Evolutionary conservation across 2,329 filamentous ascomycete genomes (phyloP).

Genomic region (Xenoacremonium recifei): DNA sequence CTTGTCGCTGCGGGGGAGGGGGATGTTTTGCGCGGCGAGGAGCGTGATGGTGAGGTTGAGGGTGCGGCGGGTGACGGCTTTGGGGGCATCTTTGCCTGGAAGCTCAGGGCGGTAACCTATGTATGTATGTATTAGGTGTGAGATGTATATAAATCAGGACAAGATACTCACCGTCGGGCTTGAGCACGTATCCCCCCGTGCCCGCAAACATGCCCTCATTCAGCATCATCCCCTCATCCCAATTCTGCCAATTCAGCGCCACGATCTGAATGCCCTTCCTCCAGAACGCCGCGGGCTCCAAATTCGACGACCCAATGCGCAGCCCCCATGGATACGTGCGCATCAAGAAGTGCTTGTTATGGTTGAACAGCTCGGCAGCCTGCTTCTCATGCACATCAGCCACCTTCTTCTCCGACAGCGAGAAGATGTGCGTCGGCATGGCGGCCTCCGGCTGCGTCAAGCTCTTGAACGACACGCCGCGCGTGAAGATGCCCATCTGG

Average conservation of each 20-base stretch:
- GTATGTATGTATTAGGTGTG: not conserved
- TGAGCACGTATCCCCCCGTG: constrained; percentile 81
- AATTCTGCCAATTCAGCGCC: constrained; percentile 89
- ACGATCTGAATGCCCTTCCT: constrained; percentile 86
- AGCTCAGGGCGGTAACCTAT: constrained; percentile 32
- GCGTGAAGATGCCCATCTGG: constrained; percentile 77
- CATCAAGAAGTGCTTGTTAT: constrained; percentile 83
- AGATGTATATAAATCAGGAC: not conserved
- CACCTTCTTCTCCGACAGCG: constrained; percentile 62
- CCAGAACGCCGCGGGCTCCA: constrained; percentile 85
- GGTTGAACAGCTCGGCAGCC: constrained; percentile 62
- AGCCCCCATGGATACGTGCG: constrained; percentile 83
- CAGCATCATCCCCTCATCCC: constrained; percentile 92
- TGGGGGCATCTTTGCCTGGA: constrained; percentile 18
- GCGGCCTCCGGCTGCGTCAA: constrained; percentile 68
- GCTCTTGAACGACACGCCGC: constrained; percentile 77
- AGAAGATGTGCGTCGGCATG: constrained; percentile 70
- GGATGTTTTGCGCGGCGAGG: constrained; percentile 73
- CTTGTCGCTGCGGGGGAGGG: constrained; percentile 56
- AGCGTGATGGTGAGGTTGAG: constrained; percentile 72
- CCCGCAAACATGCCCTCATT: constrained; percentile 90
- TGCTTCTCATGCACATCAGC: constrained; percentile 56
- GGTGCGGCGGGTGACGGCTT: constrained; percentile 48
- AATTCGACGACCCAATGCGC: constrained; percentile 79
- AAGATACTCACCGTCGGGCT: constrained; percentile 61